Base-by-base conservation (phyloP, 805 yeast genomes). In the Candida xiaguanensis region DNA sequence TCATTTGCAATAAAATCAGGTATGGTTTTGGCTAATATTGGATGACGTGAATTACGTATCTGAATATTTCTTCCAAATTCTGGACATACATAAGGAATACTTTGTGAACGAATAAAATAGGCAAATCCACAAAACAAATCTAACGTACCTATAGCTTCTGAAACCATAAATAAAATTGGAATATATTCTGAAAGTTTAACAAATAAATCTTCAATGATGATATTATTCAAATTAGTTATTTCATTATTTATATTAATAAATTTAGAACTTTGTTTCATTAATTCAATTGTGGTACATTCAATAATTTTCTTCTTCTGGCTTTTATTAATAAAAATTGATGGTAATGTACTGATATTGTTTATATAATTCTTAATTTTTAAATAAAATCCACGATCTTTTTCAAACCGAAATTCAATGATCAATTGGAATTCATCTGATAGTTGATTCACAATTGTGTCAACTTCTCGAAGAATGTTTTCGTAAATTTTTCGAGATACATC, bases 181-280 rank as follows among this genome's bases (percentile, higher is more conserved):
- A 34, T 17, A 23, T 38, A 43, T 5, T 38, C 38, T 3, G 26
- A 4, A 18, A 39, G 18, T 2, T 13, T 18, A 4, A 4, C 2
- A 19, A 31, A 27, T 14, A 43, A 36, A 13, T 52, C 51, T 16
- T 62, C 64, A 1, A 71, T 49, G 0, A 62, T 51, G 20, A 64
- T 60, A 33, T 71, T 75, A 35, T 76, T 70, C 38, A 72, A 56
- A 3, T 63, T 44, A 8, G 61, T 37, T 5, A 75, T 69, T 44
- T 74, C 79, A 9, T 57, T 49, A 14, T 61, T 50, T 1, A 70
- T 57, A 30, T 66, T 72, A 18, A 59, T 60, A 13, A 71, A 44
- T 36, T 75, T 53, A 2, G 64, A 52, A 41, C 73, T 73, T 1
- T 28, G 40, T 14, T 43, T 43, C 46, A 43, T 43, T 13, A 43